Conservation (phyloP, 1,284 basidiomycete species). For the Ganoderma sinense region DNA sequence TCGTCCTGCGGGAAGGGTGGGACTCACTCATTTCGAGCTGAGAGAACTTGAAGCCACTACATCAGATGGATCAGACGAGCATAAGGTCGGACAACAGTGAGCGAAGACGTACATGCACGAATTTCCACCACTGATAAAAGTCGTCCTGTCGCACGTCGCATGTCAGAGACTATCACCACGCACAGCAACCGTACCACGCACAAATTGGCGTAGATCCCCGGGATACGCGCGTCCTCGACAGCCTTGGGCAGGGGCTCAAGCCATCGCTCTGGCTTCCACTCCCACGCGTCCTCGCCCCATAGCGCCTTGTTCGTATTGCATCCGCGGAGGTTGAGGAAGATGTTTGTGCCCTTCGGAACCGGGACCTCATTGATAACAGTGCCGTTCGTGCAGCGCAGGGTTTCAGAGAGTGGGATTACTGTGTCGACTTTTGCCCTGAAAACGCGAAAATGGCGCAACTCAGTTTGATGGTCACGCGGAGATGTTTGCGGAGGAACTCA, state of each 20-base stretch:
- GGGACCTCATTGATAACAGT: conserved; percentile 45
- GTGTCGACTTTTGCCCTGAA: conserved; percentile 28
- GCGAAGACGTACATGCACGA: conserved; percentile 39
- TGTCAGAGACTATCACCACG: background rate
- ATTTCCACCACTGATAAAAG: conserved; percentile 41
- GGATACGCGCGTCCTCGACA: conserved; percentile 30
- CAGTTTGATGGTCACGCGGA: conserved; percentile 8
- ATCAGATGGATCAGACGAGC: background rate
- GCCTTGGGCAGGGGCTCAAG: conserved; percentile 31
- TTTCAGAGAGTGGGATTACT: conserved; percentile 35
- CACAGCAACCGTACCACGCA: conserved; percentile 9
- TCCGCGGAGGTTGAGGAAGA: conserved; percentile 54
- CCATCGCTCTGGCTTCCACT: conserved; percentile 53
- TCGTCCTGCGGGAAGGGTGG: too few relatives aligned
- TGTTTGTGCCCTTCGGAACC: conserved; percentile 51
- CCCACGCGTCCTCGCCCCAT: conserved; percentile 63
- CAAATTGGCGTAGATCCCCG: conserved; percentile 33
- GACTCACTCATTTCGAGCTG: conserved; percentile 23
- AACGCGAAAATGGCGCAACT: background rate
- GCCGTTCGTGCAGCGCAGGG: conserved; percentile 37
- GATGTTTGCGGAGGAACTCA: background rate
- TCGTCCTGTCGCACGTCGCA: conserved; percentile 35
- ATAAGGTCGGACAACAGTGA: background rate
- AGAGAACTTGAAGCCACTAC: conserved; percentile 23
- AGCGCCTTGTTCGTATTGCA: conserved; percentile 54